Base-by-base conservation (phyloP, 305 asterid species). In the Solanum hybrid region DNA sequence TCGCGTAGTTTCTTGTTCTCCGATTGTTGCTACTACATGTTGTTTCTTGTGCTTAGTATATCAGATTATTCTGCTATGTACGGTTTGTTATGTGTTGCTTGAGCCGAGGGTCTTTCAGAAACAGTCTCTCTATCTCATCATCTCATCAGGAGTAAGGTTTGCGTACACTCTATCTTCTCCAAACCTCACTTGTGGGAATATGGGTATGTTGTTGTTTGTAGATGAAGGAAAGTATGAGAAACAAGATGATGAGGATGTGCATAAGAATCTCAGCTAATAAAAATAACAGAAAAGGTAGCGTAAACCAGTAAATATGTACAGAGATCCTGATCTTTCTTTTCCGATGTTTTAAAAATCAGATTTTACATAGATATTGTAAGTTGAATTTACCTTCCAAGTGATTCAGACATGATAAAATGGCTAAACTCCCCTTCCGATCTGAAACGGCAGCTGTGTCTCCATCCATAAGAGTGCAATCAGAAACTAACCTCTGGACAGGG, bases 401-500 rank as follows among this genome's bases (percentile, higher is more conserved):
- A 90, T 93, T 91, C 89, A 94, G 93, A 90, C 96, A 94, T 36
- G 99, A 95, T 94, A 97, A 92, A 90, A 97, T 95, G 89, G 95
- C 95, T 90, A 95, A 91, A 90, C 95, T 93, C 90, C 99, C 99
- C 92, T 94, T 96, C 64, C 98, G 94, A 88, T 97, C 99, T 6
- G 99, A 95, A 92, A 96, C 98, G 87, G 95, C 94, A 90, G 98
- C 98, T 88, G 98, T 95, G 90, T 95, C 98, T 89, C 90, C 94
- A 90, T 95, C 98, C 96, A 96, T 91, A 91, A 97, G 98, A 91
- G 95, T 93, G 89, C 99, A 96, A 91, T 95, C 99, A 91, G 99
- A 98, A 88, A 96, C 99, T 91, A 97, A 92, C 93, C 99, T 94
- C 95, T 95, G 99, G 91, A 93, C 95, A 82, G 99, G 99, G 92